These are phyloP conservation scores for Magnaporthales sp. DNA, from an alignment of 2,329 filamentous ascomycete species.

Conservation along the genomic window DNA sequence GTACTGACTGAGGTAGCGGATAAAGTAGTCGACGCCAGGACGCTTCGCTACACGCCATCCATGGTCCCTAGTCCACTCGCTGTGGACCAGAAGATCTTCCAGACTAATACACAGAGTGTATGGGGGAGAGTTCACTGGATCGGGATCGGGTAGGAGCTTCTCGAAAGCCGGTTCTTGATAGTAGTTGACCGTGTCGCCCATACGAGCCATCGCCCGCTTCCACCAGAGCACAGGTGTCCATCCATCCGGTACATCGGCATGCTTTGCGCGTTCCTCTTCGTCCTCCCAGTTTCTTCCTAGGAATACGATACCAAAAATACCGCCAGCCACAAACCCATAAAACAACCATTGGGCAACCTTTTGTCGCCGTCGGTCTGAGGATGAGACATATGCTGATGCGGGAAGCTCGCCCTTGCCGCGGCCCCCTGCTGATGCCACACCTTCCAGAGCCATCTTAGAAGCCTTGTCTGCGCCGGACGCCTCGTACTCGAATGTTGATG, in stretches of 20 bases:
- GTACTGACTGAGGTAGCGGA: slow-evolving; percentile 94
- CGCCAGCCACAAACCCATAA: slow-evolving; percentile 44
- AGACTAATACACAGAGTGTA: slow-evolving; percentile 90
- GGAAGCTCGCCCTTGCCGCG: slow-evolving; percentile 59
- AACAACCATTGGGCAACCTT: slow-evolving; percentile 71
- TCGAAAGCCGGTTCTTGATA: slow-evolving; percentile 95
- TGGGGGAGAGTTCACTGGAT: slow-evolving; percentile 72
- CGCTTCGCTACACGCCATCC: slow-evolving; percentile 94
- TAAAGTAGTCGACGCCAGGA: slow-evolving; percentile 92
- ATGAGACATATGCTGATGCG: slow-evolving; percentile 80
- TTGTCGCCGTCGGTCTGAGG: slow-evolving; percentile 73
- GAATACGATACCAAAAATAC: slow-evolving; percentile 56
- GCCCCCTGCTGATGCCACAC: slow-evolving; percentile 28
- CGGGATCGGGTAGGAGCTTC: slow-evolving; percentile 78
- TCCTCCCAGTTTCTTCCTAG: slow-evolving; percentile 84
- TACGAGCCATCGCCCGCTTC: slow-evolving; percentile 67
- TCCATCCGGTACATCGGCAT: slow-evolving; percentile 69
- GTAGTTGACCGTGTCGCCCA: slow-evolving; percentile 71
- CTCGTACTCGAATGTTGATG: slow-evolving; percentile 80
- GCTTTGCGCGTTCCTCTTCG: slow-evolving; percentile 51
- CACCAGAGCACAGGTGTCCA: slow-evolving; percentile 73
- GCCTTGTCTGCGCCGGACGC: slow-evolving; percentile 37
- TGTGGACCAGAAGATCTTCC: slow-evolving; percentile 90
- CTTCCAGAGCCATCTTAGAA: slow-evolving; percentile 25
- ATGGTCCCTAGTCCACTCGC: slow-evolving; percentile 87